Conservation (phyloP, 306 rosid genomes). For the Trifolium fragiferum region DNA sequence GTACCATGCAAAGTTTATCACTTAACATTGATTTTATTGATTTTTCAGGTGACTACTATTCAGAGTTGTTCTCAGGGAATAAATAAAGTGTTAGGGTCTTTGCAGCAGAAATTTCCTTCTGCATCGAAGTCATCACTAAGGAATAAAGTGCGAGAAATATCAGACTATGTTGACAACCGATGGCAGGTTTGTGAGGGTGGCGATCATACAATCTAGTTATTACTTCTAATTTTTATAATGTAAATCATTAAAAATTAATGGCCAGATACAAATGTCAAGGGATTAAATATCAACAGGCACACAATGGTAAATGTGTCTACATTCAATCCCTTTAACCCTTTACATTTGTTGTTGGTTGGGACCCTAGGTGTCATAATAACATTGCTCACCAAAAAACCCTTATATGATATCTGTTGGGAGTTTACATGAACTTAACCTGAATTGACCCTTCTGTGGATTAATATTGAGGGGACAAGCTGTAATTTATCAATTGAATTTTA, state of each 20-base stretch:
- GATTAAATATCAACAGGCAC: background rate
- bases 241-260: constrained; percentile 21
- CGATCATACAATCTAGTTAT: constrained; percentile 24
- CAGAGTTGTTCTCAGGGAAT: constrained; percentile 80
- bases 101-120: constrained; percentile 79
- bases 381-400: background rate
- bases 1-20: constrained; percentile 37
- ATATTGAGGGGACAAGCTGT: background rate
- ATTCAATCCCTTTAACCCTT: constrained; percentile 6
- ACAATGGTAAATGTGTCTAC: background rate
- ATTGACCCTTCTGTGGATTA: background rate
- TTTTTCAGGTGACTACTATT: constrained; percentile 73
- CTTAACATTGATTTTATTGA: constrained; percentile 4
- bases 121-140: constrained; percentile 68
- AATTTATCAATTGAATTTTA: background rate
- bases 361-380: constrained; percentile 13
- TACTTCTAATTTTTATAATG: constrained; percentile 34
- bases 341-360: constrained; percentile 17
- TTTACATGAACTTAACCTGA: constrained; percentile 30
- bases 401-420: background rate
- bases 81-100: constrained; percentile 65
- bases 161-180: constrained; percentile 76
- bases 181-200: constrained; percentile 72
- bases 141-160: constrained; percentile 81
- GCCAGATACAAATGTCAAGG: background rate